Evolutionary conservation across 371 early-diverging fungal genomes (phyloP).

Genomic region (Batkoa obscura): DNA sequence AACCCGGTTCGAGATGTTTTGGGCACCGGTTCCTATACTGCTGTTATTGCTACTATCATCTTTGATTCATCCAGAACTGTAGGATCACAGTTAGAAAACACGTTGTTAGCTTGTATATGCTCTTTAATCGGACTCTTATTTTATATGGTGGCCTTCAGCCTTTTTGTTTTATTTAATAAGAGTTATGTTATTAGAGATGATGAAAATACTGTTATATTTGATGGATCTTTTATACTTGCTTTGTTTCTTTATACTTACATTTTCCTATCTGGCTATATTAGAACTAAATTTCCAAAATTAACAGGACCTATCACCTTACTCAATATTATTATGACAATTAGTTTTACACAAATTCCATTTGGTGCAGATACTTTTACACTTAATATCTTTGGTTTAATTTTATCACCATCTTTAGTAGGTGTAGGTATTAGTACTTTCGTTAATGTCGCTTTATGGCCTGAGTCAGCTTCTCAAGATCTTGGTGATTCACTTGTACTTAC

Average conservation of each 20-base stretch:
- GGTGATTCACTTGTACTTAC: background rate
- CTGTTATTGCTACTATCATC: background rate
- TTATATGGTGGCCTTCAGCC: background rate
- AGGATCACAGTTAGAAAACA: conserved; percentile 1
- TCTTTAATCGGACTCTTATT: background rate
- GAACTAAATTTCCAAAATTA: conserved; percentile 1
- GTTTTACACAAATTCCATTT: background rate
- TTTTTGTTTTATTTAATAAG: background rate
- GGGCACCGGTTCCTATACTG: background rate
- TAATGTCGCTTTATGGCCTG: conserved; percentile 4
- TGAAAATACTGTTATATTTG: background rate
- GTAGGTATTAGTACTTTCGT: background rate
- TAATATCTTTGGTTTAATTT: background rate
- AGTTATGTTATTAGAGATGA: background rate
- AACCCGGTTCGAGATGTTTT: background rate
- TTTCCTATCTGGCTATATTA: background rate
- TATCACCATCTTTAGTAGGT: background rate
- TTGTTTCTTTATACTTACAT: background rate
- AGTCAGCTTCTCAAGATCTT: background rate
- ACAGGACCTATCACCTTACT: background rate
- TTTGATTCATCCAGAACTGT: background rate
- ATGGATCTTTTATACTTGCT: conserved; percentile 5
- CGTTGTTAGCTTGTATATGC: background rate
- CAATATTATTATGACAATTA: background rate
- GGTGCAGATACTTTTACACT: background rate